These are phyloP conservation scores for Lepraria neglecta DNA, from an alignment of 495 filamentous ascomycete genomes.

Conservation along the genomic window DNA sequence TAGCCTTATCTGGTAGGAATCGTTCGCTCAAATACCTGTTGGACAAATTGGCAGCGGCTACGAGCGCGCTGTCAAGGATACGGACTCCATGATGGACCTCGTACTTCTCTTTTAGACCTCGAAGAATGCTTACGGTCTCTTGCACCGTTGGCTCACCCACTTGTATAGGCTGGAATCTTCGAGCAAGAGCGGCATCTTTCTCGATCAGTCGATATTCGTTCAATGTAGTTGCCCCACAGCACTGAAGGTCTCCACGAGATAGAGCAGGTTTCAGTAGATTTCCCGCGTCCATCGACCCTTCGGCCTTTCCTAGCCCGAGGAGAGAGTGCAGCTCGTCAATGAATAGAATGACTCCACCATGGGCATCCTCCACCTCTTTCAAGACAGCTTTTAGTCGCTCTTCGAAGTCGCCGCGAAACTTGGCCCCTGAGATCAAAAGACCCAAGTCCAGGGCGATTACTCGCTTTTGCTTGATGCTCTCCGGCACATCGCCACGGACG, in stretches of 20 bases:
- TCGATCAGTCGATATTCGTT: conserved; percentile 90
- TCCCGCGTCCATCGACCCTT: conserved; percentile 92
- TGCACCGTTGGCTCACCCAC: conserved; percentile 84
- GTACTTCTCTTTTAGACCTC: conserved; percentile 94
- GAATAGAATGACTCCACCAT: conserved; percentile 87
- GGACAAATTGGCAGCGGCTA: conserved; percentile 84
- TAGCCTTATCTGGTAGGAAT: conserved; percentile 93
- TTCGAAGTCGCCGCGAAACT: conserved; percentile 94
- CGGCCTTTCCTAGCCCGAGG: conserved; percentile 86
- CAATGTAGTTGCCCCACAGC: conserved; percentile 70
- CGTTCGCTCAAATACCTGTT: conserved; percentile 97
- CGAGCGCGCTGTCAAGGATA: conserved; percentile 86
- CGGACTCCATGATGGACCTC: conserved; percentile 91
- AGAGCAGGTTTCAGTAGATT: conserved; percentile 94
- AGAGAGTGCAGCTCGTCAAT: conserved; percentile 93
- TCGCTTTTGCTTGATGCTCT: conserved; percentile 91
- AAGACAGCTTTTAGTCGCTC: conserved; percentile 86
- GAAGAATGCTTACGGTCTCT: conserved; percentile 90
- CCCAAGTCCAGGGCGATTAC: conserved; percentile 85
- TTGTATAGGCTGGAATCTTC: conserved; percentile 88
- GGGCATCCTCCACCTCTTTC: conserved; percentile 81
- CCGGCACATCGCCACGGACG: conserved; percentile 85
- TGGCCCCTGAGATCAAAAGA: conserved; percentile 88
- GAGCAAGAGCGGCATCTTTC: conserved; percentile 88
- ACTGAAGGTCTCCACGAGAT: conserved; percentile 70